Base-by-base conservation (phyloP, 768 basidiomycete species). In the Amylocystis lapponica region DNA sequence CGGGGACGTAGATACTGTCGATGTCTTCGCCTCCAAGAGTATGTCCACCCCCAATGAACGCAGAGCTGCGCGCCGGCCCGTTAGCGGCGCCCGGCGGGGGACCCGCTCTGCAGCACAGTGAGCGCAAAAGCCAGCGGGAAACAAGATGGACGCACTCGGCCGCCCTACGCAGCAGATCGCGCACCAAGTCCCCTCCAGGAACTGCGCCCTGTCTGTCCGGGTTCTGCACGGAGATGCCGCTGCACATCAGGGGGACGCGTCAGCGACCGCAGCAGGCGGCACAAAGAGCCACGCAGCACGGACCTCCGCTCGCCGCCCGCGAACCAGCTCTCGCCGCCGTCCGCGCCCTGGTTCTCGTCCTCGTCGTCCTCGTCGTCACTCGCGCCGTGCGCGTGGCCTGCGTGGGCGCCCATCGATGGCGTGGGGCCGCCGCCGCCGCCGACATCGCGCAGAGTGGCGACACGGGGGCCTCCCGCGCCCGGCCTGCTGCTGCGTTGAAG, bases 281-380 rank as follows among this genome's bases (percentile, higher is more conserved):
- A 10, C 20, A 9, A 19, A n/a, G n/a, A n/a, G 12, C 17, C 17
- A 27, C 5, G 10, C 3, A 2, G 38, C 4, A 49, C 53, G 36
- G 21, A 88, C 93, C 91, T 93, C 57, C 89, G 71, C 61, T 95
- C 95, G 0, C 95, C 95, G n/a, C 95, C 95, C 3, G 95, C 84
- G 63, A 90, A 98, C 75, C 83, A 88, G 51, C 72, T 82, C 54
- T 88, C 79, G 2, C 71, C 67, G 14, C 74, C 72, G 27, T 72
- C 70, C 4, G 66, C 67, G 32, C 73, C 71, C 7, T 62, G 66
- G 6, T 68, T 69, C 27, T 74, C 73, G 3, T 69, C 70, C 10
- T 71, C 73, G 1, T 79, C 79, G 22, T 77, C 78, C 12, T 75
- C 73, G 37, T 72, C 72, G 41, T 69, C 70, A 5, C 66, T 65